These are phyloP conservation scores for Cadophora luteo-olivacea DNA, from an alignment of 2,329 filamentous ascomycete genomes.

Conservation along the genomic window DNA sequence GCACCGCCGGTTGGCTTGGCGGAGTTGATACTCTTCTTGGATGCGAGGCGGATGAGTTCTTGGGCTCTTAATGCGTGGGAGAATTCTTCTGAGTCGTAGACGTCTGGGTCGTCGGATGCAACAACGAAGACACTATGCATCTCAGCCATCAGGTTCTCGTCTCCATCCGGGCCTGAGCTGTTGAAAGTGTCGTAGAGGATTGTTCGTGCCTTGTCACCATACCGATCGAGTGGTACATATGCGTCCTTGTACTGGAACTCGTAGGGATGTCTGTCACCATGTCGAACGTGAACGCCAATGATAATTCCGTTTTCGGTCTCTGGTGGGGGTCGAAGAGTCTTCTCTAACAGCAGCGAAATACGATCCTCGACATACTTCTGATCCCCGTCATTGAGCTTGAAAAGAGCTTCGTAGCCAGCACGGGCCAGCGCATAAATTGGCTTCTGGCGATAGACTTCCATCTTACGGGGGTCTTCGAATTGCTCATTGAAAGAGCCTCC, in stretches of 20 bases:
- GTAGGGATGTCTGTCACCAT: slow-evolving; percentile 78
- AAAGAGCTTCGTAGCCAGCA: slow-evolving; percentile 75
- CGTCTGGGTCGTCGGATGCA: slow-evolving; percentile 81
- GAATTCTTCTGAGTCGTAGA: slow-evolving; percentile 72
- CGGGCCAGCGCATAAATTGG: slow-evolving; percentile 73
- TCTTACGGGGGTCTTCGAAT: slow-evolving; percentile 56
- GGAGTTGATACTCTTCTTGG: slow-evolving; percentile 58
- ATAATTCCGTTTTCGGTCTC: slow-evolving; percentile 55
- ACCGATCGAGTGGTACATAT: slow-evolving; percentile 78
- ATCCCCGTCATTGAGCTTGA: slow-evolving; percentile 71
- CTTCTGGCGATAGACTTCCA: slow-evolving; percentile 58
- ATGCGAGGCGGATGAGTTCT: slow-evolving; percentile 77
- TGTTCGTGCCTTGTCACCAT: slow-evolving; percentile 63
- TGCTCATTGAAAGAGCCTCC: slow-evolving; percentile 62
- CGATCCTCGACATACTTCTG: slow-evolving; percentile 67
- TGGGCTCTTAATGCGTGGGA: slow-evolving; percentile 67
- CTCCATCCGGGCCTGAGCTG: slow-evolving; percentile 44
- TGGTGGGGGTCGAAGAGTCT: slow-evolving; percentile 50
- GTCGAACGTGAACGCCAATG: slow-evolving; percentile 80
- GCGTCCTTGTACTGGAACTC: slow-evolving; percentile 79
- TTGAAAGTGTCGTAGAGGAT: slow-evolving; percentile 59
- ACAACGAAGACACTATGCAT: slow-evolving; percentile 61
- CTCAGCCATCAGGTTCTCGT: slow-evolving; percentile 47
- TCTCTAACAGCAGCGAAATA: slow-evolving; percentile 59
- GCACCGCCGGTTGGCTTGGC: slow-evolving; percentile 45